Evolutionary conservation across 768 basidiomycete species (phyloP), one percentile per base, ranked within the genome.

Genomic region (Leccinellum rugosiceps): DNA sequence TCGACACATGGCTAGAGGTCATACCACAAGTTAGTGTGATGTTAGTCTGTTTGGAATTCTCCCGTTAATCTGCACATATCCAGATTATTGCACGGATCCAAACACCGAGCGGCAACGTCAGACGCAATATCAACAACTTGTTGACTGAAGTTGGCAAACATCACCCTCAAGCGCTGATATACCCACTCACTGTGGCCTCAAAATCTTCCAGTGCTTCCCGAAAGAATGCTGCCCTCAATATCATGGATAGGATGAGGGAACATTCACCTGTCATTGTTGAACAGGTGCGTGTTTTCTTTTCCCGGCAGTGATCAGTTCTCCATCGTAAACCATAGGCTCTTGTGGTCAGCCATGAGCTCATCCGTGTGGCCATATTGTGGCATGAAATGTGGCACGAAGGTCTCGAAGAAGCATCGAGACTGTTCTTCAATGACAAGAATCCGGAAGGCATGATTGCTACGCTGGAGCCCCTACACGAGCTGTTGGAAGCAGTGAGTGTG

Each of bases 311-410:
- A 23, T 28, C 19, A 31, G 17, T 57, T 59, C 49, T 50, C 55
- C 45, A 51, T 35, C 50, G 9, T 4, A 43, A 14, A 34, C 57
- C 55, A 11, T 58, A 94, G 85, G 95, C 94, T 10, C 76, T 87
- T 47, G 69, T 96, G 25, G 93, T 99, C 72, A 92, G 92, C 68
- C 86, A 90, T 30, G 97, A 99, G 70, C 81, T 99, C 35, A 98
- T 98, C 58, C 88, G 97, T 19, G 92, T 98, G 7, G 96, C 97
- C 7, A 98, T 99, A 58, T 77, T 99, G 11, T 99, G 97, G 97
- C 95, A 98, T 64, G 97, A 99, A 71, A 78, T 94, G 61, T 99
- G 97, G 97, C 94, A 98, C 65, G 97, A 99, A 75, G 94, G 93
- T 17, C 78, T 99, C 21, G 97, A 99, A 75, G 97, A 99, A 72